Evolutionary conservation across 176 grass and related monocot genomes (phyloP), one percentile per base, ranked within the genome.

Genomic region (Lolium perenne): DNA sequence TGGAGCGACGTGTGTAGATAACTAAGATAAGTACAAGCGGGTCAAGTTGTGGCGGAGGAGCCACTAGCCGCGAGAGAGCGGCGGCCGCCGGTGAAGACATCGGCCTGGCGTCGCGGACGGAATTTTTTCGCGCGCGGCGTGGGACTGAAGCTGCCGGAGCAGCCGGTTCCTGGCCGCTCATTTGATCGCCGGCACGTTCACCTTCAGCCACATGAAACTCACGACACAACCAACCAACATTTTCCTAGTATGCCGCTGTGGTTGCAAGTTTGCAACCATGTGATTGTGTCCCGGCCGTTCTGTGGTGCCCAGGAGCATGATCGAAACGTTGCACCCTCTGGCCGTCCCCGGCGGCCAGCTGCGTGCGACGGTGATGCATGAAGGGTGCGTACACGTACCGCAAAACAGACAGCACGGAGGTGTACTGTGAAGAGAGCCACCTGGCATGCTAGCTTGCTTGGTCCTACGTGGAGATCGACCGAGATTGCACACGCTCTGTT

Each of bases 41-140:
- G 47, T 6, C 9, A 67, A 5, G 38, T 75, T 85, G 87, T 67
- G 77, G 87, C 68, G 47, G 82, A 75, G 68, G 77, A 80, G 67
- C 57, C 10, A 50, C 5, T 10, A 50, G 48, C 48, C 4, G 41
- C 41, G 4, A 50, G 54, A 81, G 75, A 38, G 76, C 76, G 32
- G 43, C 81, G 81, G 29, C 46, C 54, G 21, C n/a, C 65, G 76
- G 56, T 3, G 32, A 35, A 29, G 29, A 29, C 20, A 0, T 6
- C 20, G 56, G 17, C 67, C 67, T n/a, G 7, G 0, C 18, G 7
- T 57, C 15, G 7, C 65, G 8, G 1, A 10, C 25, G 86, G 8
- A 21, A 71, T 45, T 9, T 45, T 23, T 47, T 8, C 5, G n/a
- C 21, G n/a, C 21, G 10, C 71, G 71, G 43, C 71, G 71, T 49